These are phyloP conservation scores for Yamadazyma philogaea DNA, from an alignment of 805 yeast species.

Conservation along the genomic window DNA sequence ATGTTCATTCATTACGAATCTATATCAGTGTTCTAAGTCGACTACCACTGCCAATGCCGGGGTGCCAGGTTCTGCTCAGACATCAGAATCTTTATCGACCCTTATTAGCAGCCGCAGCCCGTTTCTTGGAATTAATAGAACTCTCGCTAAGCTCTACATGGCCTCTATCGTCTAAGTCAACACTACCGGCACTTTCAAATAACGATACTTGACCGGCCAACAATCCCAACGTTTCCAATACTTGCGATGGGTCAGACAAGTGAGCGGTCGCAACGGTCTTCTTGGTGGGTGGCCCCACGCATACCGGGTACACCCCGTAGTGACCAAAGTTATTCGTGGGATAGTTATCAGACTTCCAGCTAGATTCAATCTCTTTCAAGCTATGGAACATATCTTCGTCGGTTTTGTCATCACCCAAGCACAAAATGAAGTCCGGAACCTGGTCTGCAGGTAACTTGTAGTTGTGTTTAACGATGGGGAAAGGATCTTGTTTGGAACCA, in stretches of 20 bases:
- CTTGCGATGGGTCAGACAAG: constrained; percentile 78
- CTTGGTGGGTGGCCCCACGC: constrained; percentile 91
- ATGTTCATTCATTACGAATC: not conserved
- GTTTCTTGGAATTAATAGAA: constrained; percentile 39
- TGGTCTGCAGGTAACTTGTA: constrained; percentile 37
- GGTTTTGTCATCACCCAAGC: constrained; percentile 93
- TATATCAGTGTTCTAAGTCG: not conserved
- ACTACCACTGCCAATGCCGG: no score
- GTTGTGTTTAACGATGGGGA: constrained; percentile 20
- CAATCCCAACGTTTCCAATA: constrained; percentile 77
- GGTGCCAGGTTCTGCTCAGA: no score
- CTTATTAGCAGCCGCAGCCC: constrained; percentile 23
- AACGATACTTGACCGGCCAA: constrained; percentile 75
- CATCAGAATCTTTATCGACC: no score
- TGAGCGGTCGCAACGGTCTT: constrained; percentile 83
- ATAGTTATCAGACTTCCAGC: constrained; percentile 44
- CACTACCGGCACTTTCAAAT: constrained; percentile 75
- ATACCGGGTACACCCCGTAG: constrained; percentile 76
- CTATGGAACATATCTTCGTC: constrained; percentile 97
- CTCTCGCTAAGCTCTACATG: constrained; percentile 53
- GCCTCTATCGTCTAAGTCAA: constrained; percentile 74
- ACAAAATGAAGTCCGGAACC: constrained; percentile 79
- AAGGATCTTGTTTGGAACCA: constrained; percentile 49
- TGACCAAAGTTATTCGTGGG: constrained; percentile 46
- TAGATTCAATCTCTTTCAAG: constrained; percentile 57